Percentiles rank a stretch among this genome's conserved stretches.
Conservation (phyloP, 768 basidiomycete species). For the Mycena alexandri region DNA sequence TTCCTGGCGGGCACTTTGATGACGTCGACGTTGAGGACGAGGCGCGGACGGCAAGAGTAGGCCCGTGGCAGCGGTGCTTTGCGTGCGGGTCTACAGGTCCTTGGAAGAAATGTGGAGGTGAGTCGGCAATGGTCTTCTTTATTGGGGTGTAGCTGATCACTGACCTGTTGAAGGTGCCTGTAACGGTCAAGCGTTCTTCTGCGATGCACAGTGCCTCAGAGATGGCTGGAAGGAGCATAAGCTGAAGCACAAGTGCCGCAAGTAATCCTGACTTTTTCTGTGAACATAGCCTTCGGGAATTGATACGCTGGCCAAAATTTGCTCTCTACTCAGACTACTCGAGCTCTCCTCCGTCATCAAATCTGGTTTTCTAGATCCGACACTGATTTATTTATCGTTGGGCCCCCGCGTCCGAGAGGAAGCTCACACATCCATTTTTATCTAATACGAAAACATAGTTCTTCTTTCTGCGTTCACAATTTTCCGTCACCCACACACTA, state of each 20-base stretch:
- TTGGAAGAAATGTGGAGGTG: conserved; percentile 58
- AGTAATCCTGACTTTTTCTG: conserved; percentile 12
- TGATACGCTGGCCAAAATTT: no score
- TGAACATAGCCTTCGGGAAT: no score
- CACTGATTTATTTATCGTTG: no score
- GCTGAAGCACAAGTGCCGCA: conserved; percentile 41
- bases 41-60: conserved; percentile 49
- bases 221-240: conserved; percentile 51
- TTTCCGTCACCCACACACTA: no score
- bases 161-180: conserved; percentile 40
- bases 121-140: conserved; percentile 17
- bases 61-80: conserved; percentile 59
- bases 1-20: conserved; percentile 53
- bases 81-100: conserved; percentile 51
- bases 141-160: not conserved
- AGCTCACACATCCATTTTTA: no score
- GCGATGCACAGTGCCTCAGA: conserved; percentile 43
- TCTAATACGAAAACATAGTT: no score
- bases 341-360: no score
- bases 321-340: no score
- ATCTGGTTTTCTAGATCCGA: no score
- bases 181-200: conserved; percentile 46
- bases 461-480: no score
- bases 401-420: no score
- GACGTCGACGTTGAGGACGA: conserved; percentile 54